phyloP scores from a whole-genome alignment of 139 green algal species.

The Auxenochlorella pyrenoidosa region DNA sequence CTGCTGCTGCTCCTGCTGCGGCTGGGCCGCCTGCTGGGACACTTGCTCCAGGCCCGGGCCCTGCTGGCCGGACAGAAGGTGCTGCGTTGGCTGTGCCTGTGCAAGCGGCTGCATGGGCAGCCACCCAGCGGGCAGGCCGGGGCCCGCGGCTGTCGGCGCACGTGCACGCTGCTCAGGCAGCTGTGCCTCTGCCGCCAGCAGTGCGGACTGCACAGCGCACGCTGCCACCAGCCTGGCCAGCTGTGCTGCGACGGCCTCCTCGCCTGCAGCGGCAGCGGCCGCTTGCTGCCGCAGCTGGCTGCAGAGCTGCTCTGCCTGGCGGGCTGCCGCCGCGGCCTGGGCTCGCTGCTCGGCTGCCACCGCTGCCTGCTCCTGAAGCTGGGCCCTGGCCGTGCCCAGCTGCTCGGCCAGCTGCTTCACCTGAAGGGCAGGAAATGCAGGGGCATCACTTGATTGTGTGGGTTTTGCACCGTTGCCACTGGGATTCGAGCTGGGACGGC shows the following conservation, averaged over 20 bases:
- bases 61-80: not conserved
- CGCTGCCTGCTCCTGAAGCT: too few relatives aligned
- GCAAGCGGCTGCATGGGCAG: too few relatives aligned
- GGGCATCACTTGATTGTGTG: not conserved
- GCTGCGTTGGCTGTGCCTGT: not conserved
- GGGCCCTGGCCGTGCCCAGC: not conserved
- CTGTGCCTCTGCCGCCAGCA: not conserved
- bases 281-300: not conserved
- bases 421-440: not conserved
- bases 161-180: not conserved
- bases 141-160: not conserved
- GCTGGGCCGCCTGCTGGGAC: too few relatives aligned
- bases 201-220: not conserved
- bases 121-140: too few relatives aligned
- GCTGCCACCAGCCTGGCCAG: not conserved
- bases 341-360: not conserved
- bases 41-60: too few relatives aligned
- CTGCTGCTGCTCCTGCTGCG: too few relatives aligned
- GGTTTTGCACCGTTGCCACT: too few relatives aligned
- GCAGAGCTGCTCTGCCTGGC: not conserved
- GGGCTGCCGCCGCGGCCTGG: not conserved
- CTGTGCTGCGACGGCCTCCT: not conserved
- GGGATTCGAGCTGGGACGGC: too few relatives aligned
- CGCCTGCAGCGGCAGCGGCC: not conserved
- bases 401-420: constrained; percentile 4